Percentiles rank a stretch among this genome's conserved stretches.
These are phyloP conservation scores for Plantago elongata DNA, from an alignment of 257 asterid genomes.

Conservation along the genomic window DNA sequence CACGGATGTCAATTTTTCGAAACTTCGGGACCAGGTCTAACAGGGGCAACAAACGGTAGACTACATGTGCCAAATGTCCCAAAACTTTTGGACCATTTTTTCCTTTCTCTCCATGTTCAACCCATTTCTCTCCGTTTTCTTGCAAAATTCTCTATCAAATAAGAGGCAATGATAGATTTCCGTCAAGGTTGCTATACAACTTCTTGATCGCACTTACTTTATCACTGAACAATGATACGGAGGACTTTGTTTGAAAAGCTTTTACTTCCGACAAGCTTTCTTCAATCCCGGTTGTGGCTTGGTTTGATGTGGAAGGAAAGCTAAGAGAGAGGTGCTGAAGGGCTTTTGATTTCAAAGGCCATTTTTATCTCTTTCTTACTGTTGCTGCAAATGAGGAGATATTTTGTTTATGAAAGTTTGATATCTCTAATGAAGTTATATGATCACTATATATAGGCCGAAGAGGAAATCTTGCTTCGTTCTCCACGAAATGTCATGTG, in stretches of 20 bases:
- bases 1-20: too few relatives aligned
- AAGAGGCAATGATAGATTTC: constrained; percentile 19
- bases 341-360: constrained; percentile 34
- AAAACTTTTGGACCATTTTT: too few relatives aligned
- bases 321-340: constrained; percentile 31
- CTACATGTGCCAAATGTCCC: too few relatives aligned
- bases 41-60: too few relatives aligned
- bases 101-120: too few relatives aligned
- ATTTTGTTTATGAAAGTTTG: constrained; percentile 4
- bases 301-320: constrained; percentile 26
- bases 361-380: too few relatives aligned
- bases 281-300: constrained; percentile 22
- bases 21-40: too few relatives aligned
- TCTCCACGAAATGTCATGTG: constrained; percentile 8
- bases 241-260: constrained; percentile 20
- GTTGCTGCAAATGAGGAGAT: background rate
- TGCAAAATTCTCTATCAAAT: too few relatives aligned
- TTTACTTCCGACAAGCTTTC: constrained; percentile 1
- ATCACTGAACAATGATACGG: constrained; percentile 21
- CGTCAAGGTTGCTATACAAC: constrained; percentile 17
- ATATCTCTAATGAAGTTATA: background rate
- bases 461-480: background rate
- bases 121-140: constrained; percentile 8
- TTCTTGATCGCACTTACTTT: constrained; percentile 19
- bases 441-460: background rate